Evolutionary conservation across 768 basidiomycete species (phyloP), one percentile per base, ranked within the genome.

Genomic region (Pisolithus microcarpus): DNA sequence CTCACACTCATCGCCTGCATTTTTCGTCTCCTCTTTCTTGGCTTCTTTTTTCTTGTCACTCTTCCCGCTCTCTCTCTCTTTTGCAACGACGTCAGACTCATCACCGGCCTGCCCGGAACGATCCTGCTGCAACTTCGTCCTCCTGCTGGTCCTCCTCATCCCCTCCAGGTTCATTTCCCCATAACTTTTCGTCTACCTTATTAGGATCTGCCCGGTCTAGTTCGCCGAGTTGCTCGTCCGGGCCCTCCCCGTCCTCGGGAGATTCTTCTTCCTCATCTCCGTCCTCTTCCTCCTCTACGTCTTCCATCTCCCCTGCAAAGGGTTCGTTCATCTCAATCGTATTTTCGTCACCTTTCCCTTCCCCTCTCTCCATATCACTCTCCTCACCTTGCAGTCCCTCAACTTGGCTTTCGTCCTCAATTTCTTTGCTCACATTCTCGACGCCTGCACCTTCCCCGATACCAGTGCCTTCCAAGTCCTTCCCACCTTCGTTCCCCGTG

Each of bases 331-430:
- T 94, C 69, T 96, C 92, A 42, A 97, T 79, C 3, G 90, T 87
- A 50, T 91, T 82, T 38, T 82, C 79, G 38, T 85, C 78, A 49
- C 82, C 81, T 23, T 75, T 68, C 9, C n/a, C 61, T 13, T 71
- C 65, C 21, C 79, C 75, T 16, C 78, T 68, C 39, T 58, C 48
- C 7, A 26, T 30, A 16, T 57, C 67, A 8, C 56, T 54, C 15
- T 66, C 67, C 10, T 77, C 73, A 2, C 64, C 67, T 63, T 84
- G 79, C 21, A 98, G 72, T 0, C 96, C 96, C 60, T 99, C 96
- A 7, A 98, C 88, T 60, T 99, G 95, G 60, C 88, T 87, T 69
- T 98, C 93, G 51, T 97, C 93, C 61, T 94, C 85, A 48, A 98
- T 93, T 62, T 97, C 89, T 60, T 92, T 86, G 73, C 89, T 92